Evolutionary conservation across 1,284 basidiomycete species (phyloP).

Genomic region (Papiliotrema flavescens): DNA sequence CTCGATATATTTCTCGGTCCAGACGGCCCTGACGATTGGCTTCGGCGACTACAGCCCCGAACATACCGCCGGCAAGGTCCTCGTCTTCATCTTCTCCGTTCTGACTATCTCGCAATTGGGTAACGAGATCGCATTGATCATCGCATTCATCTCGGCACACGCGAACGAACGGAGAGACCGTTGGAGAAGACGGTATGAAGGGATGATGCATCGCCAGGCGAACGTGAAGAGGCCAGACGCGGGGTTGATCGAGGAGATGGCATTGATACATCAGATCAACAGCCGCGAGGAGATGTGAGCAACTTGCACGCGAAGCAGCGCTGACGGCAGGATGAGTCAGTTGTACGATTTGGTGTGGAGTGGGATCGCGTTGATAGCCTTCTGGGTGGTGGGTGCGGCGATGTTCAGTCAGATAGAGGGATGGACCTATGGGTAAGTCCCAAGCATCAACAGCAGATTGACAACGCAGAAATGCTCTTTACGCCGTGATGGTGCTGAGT

Average conservation of each 20-base stretch:
- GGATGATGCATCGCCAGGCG: constrained; percentile 35
- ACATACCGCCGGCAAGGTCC: constrained; percentile 38
- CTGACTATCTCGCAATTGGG: constrained; percentile 49
- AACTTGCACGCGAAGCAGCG: not conserved
- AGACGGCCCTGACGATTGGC: constrained; percentile 42
- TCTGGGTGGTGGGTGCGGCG: constrained; percentile 47
- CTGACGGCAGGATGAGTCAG: constrained; percentile 34
- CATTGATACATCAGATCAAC: constrained; percentile 44
- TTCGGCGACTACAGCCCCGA: constrained; percentile 44
- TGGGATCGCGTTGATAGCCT: constrained; percentile 34
- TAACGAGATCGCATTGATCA: constrained; percentile 48
- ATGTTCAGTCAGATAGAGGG: constrained; percentile 43
- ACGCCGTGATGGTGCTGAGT: constrained; percentile 40
- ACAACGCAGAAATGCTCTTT: constrained; percentile 23
- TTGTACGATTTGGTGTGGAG: constrained; percentile 45
- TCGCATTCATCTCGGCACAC: constrained; percentile 40
- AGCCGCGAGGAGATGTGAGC: constrained; percentile 41
- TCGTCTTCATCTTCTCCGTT: constrained; percentile 49
- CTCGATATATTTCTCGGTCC: constrained; percentile 33
- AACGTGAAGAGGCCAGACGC: constrained; percentile 27
- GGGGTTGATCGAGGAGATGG: constrained; percentile 45
- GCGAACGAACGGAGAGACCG: constrained; percentile 31
- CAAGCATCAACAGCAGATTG: not conserved
- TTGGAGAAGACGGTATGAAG: constrained; percentile 43
- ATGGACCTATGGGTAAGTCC: constrained; percentile 39